phyloP scores from a whole-genome alignment of 352 stramenopile species.

The Elongisporangium prolatum region DNA sequence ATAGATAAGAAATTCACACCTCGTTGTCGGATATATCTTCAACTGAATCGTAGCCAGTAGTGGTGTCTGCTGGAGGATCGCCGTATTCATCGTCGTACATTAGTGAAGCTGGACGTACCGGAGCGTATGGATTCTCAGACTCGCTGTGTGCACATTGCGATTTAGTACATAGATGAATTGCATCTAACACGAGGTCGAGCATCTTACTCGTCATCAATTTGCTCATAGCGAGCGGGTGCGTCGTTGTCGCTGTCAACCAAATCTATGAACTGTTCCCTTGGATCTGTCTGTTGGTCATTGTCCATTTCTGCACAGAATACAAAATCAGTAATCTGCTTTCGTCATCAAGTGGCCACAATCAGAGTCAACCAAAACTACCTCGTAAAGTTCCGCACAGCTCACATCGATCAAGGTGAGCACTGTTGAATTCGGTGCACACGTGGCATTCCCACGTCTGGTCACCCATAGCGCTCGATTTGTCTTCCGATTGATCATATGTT shows the following conservation, averaged over 20 bases:
- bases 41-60: constrained; percentile 22
- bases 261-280: constrained; percentile 25
- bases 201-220: constrained; percentile 15
- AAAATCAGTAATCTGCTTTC: neutral
- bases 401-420: constrained; percentile 12
- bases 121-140: constrained; percentile 33
- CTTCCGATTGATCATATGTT: constrained; percentile 10
- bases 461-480: neutral
- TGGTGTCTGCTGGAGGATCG: constrained; percentile 1
- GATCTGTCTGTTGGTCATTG: neutral
- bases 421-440: constrained; percentile 24
- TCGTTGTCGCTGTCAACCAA: constrained; percentile 25
- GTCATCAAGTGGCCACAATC: neutral
- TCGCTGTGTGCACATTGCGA: constrained; percentile 13
- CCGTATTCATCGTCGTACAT: constrained; percentile 15
- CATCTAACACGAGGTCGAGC: neutral
- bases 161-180: neutral
- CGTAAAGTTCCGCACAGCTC: constrained; percentile 14
- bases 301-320: neutral
- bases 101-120: constrained; percentile 15
- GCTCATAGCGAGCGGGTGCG: neutral
- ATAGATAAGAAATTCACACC: constrained; percentile 13
- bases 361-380: neutral
- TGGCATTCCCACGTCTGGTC: constrained; percentile 9
- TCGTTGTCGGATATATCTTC: constrained; percentile 74